phyloP scores from a whole-genome alignment of 768 basidiomycete genomes.

The Tricholomella constricta region DNA sequence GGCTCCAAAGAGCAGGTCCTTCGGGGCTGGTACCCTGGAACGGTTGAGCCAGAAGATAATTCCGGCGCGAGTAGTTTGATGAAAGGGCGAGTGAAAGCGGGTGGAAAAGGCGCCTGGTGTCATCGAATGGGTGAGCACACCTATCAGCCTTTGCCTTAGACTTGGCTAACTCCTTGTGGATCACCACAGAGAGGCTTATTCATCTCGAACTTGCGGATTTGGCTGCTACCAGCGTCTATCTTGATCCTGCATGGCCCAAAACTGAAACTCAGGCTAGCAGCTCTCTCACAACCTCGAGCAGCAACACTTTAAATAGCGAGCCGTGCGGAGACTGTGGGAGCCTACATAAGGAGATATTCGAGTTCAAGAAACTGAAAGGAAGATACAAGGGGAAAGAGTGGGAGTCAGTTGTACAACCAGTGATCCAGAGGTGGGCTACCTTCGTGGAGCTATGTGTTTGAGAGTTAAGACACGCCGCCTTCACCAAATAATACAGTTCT shows the following conservation, averaged over 20 bases:
- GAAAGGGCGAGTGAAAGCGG: constrained; percentile 65
- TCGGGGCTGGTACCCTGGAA: constrained; percentile 73
- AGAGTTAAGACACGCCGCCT: constrained; percentile 61
- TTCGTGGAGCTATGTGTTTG: constrained; percentile 55
- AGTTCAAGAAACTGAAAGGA: constrained; percentile 62
- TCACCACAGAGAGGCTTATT: constrained; percentile 60
- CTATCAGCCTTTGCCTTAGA: not conserved
- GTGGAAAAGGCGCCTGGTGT: constrained; percentile 62
- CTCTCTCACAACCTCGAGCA: constrained; percentile 23
- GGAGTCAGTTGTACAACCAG: constrained; percentile 71
- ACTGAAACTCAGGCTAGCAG: constrained; percentile 23
- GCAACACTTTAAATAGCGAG: constrained; percentile 19
- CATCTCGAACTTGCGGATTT: constrained; percentile 82
- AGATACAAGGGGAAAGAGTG: constrained; percentile 67
- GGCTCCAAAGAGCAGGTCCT: constrained; percentile 74
- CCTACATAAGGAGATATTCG: constrained; percentile 78
- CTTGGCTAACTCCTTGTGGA: not conserved
- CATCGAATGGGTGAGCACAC: constrained; percentile 58
- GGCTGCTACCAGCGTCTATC: constrained; percentile 56
- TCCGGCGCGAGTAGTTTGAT: constrained; percentile 47
- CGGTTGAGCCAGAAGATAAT: constrained; percentile 40
- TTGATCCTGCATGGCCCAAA: constrained; percentile 50
- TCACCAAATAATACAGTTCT: too few species aligned
- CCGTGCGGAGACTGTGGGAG: constrained; percentile 49
- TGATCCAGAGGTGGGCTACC: constrained; percentile 76